Conservation (phyloP, 495 filamentous ascomycete genomes). For the Hypomontagnella submonticulosa region DNA sequence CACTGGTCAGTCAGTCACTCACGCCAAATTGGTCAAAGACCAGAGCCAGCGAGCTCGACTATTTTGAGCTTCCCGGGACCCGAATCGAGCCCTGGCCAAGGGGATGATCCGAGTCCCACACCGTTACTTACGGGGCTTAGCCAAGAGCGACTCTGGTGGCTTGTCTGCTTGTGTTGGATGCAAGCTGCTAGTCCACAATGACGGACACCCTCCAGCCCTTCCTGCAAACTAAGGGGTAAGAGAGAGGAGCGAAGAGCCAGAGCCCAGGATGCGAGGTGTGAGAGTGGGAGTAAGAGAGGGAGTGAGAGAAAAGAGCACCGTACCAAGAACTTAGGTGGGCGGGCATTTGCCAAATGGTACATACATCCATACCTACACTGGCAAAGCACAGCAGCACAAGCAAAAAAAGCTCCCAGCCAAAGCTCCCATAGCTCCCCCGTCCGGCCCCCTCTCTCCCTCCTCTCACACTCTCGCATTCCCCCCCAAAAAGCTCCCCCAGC, state of each 20-base stretch:
- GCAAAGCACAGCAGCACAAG: constrained; percentile 15
- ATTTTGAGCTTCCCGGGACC: constrained; percentile 39
- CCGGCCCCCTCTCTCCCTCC: constrained; percentile 33
- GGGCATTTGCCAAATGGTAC: constrained; percentile 2
- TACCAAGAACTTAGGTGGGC: neutral
- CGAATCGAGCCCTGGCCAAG: constrained; percentile 37
- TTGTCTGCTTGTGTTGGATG: constrained; percentile 30
- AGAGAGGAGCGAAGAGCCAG: constrained; percentile 10
- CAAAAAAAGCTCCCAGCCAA: constrained; percentile 36
- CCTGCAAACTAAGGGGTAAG: constrained; percentile 30
- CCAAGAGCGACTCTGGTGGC: constrained; percentile 33
- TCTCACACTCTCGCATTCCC: constrained; percentile 24
- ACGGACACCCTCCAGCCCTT: constrained; percentile 33
- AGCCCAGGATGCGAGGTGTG: neutral
- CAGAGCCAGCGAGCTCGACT: constrained; percentile 20
- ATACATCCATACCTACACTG: no score
- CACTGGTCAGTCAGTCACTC: constrained; percentile 29
- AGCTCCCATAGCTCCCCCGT: constrained; percentile 48
- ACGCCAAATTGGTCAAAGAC: neutral
- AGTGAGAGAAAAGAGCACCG: neutral
- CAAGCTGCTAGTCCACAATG: constrained; percentile 35
- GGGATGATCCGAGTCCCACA: constrained; percentile 39
- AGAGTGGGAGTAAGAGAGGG: neutral
- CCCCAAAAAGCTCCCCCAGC: constrained; percentile 40
- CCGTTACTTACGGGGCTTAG: constrained; percentile 33